These are phyloP conservation scores for Onygenales sp. DNA, from an alignment of 2,329 filamentous ascomycete species.

Conservation along the genomic window DNA sequence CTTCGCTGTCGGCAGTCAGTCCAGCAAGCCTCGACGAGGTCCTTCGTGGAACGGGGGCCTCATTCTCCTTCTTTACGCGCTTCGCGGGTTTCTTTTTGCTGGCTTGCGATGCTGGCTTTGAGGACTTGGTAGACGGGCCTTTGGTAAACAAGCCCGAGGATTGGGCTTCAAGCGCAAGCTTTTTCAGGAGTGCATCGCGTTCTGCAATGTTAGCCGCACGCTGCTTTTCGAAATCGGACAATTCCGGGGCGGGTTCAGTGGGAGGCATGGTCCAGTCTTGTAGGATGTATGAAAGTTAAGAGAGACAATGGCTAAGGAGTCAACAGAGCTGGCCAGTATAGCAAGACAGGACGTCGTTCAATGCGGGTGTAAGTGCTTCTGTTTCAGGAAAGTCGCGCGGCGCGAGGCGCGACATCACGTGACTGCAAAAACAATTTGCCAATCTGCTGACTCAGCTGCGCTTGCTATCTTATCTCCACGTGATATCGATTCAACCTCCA, in stretches of 20 bases:
- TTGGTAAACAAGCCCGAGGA: constrained; percentile 58
- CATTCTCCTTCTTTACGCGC: constrained; percentile 54
- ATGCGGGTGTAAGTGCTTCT: neutral
- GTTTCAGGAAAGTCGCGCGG: neutral
- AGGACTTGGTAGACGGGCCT: constrained; percentile 37
- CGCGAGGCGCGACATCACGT: constrained; percentile 9
- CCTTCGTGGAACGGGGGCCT: constrained; percentile 45
- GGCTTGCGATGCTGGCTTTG: constrained; percentile 36
- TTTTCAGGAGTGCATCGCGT: constrained; percentile 72
- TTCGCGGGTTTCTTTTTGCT: constrained; percentile 43
- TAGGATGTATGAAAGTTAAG: neutral
- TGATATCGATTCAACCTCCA: neutral
- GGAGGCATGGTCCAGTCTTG: neutral
- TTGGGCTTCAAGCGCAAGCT: constrained; percentile 58
- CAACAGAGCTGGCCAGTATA: neutral
- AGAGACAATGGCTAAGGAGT: neutral
- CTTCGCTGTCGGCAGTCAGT: constrained; percentile 56
- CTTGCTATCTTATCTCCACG: neutral
- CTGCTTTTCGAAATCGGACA: constrained; percentile 81
- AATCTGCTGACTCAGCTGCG: neutral
- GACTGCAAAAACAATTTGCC: neutral
- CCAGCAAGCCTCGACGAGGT: constrained; percentile 54
- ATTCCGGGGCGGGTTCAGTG: constrained; percentile 23
- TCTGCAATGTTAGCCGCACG: constrained; percentile 78
- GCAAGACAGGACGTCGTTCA: neutral